Evolutionary conservation across 2,329 filamentous ascomycete genomes (phyloP).

Genomic region (Microdochium nivale): DNA sequence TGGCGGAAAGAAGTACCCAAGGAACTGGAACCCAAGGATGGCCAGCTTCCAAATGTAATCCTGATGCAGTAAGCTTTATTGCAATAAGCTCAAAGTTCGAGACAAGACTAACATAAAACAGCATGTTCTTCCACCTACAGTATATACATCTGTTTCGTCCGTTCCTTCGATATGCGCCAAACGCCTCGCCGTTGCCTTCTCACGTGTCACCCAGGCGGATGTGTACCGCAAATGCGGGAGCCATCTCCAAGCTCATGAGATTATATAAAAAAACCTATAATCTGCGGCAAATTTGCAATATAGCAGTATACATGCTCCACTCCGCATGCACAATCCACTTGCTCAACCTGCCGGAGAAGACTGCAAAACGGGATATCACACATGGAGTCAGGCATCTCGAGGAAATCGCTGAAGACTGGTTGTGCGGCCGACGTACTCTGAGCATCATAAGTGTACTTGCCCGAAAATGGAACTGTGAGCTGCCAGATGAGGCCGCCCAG

Average conservation of each 20-base stretch:
- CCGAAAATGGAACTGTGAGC: constrained; percentile 79
- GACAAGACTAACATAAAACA: constrained; percentile 28
- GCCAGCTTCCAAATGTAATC: constrained; percentile 75
- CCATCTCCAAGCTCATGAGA: constrained; percentile 88
- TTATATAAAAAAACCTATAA: constrained; percentile 91
- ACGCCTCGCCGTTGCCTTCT: constrained; percentile 71
- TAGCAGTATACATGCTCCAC: constrained; percentile 91
- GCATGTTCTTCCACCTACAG: constrained; percentile 95
- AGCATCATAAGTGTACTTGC: constrained; percentile 78
- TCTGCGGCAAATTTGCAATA: constrained; percentile 88
- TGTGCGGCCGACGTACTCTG: constrained; percentile 77
- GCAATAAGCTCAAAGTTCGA: not conserved
- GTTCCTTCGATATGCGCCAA: constrained; percentile 82
- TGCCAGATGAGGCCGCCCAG: constrained; percentile 73
- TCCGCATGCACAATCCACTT: constrained; percentile 92
- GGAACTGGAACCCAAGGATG: constrained; percentile 84
- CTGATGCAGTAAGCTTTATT: constrained; percentile 65
- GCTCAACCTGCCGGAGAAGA: constrained; percentile 87
- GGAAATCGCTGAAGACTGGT: constrained; percentile 93
- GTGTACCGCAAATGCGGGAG: constrained; percentile 80
- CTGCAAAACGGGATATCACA: constrained; percentile 78
- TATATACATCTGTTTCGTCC: constrained; percentile 95
- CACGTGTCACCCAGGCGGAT: constrained; percentile 87
- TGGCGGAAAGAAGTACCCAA: constrained; percentile 80
- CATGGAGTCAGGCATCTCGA: constrained; percentile 88